Base-by-base conservation (phyloP, 805 yeast species). In the Cyberlindnera sargentensis region DNA sequence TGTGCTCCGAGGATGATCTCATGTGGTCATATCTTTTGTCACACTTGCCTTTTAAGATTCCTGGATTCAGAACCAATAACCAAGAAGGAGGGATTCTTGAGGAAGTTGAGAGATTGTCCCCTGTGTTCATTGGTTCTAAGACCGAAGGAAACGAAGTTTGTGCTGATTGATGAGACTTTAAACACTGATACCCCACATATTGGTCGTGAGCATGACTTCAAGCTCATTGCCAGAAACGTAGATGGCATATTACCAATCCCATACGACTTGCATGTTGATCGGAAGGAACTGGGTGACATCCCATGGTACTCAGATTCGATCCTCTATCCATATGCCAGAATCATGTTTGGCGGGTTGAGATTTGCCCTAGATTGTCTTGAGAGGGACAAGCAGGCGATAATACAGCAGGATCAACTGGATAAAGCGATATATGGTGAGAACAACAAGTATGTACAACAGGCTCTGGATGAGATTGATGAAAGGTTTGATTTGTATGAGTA, bases 21-120 rank as follows among this genome's bases (percentile, higher is more conserved):
- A 9, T 93, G 99, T 66, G 99, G 99, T 5, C 99, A 93, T 59
- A 73, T 89, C 11, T 78, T 93, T 56, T 93, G 99, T 58, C 71
- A 78, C 43, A 78, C 89, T 10, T 93, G 99, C 61, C 63, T 91
- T 29, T 61, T 89, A 43, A 76, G 89, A 37, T 76, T 85, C 54
- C 66, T 87, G 36, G 84, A 76, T 32, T 78, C 81, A 20, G 69
- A 68, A 25, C 57, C 64, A 6, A 60, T 63, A 5, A 61, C 57
- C 26, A 58, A 60, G 37, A 57, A 64, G 6, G 62, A 67, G 50
- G 62, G 65, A 37, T 20, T 36, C 3, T 67, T 67, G 51, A 54
- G 74, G 64, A 77, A 73, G 55, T 71, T 73, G 44, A 78, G 78
- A 41, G 86, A 79, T 37, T 90, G 97, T 60, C 97, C 97, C 0